A percentile compares a stretch with the other conserved stretches of the same genome.
phyloP scores from a whole-genome alignment of 495 filamentous ascomycete genomes.

The Bathelium albidoporum region DNA sequence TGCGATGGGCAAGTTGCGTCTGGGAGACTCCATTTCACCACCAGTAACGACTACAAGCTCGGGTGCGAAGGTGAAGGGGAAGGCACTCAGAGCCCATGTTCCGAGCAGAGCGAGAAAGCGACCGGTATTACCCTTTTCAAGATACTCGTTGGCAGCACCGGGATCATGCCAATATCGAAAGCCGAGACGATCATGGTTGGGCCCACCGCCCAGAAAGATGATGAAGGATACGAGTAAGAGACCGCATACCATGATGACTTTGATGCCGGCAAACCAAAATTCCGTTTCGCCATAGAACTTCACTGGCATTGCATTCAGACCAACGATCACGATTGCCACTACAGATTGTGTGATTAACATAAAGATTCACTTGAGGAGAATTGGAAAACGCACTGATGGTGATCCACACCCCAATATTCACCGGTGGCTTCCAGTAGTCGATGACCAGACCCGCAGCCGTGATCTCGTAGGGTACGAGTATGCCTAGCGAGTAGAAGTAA shows the following conservation, averaged over 20 bases:
- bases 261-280: slow-evolving; percentile 50
- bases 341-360: neutral
- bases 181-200: slow-evolving; percentile 36
- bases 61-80: slow-evolving; percentile 47
- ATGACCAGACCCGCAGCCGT: slow-evolving; percentile 36
- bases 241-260: slow-evolving; percentile 54
- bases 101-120: slow-evolving; percentile 33
- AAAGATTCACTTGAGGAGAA: neutral
- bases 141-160: slow-evolving; percentile 32
- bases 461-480: slow-evolving; percentile 30
- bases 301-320: slow-evolving; percentile 24
- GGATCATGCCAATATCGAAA: slow-evolving; percentile 33
- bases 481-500: slow-evolving; percentile 32
- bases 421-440: slow-evolving; percentile 44
- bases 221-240: slow-evolving; percentile 60
- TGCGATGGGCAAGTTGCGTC: slow-evolving; percentile 42
- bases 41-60: slow-evolving; percentile 47
- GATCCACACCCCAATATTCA: slow-evolving; percentile 52
- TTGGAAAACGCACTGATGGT: slow-evolving; percentile 26
- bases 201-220: slow-evolving; percentile 51
- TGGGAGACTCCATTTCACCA: slow-evolving; percentile 35
- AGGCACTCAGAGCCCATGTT: slow-evolving; percentile 39
- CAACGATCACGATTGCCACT: slow-evolving; percentile 22
- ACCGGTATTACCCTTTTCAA: slow-evolving; percentile 40
- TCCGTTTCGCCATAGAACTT: slow-evolving; percentile 49